Conservation (phyloP, 805 yeast genomes). For the Blastobotrys muscicola region DNA sequence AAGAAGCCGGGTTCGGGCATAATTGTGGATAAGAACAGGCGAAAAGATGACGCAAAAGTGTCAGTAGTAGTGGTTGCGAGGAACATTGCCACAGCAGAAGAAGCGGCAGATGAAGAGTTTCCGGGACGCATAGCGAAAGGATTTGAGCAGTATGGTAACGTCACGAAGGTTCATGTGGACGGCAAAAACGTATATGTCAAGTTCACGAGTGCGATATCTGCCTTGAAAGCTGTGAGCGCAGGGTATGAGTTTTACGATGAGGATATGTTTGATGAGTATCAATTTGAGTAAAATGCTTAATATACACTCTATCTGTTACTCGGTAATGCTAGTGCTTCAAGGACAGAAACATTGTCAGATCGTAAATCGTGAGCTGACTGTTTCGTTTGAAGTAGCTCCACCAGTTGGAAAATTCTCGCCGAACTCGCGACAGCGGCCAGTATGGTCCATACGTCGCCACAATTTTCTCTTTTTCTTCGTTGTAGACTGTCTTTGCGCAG, state of each 20-base stretch:
- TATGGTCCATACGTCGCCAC: constrained; percentile 10
- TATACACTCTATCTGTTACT: background rate
- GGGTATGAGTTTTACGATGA: background rate
- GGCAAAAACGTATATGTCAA: background rate
- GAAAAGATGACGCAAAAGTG: background rate
- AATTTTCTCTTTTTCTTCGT: constrained; percentile 46
- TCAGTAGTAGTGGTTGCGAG: constrained; percentile 1
- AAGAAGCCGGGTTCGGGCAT: constrained; percentile 10
- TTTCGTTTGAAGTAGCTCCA: constrained; percentile 26
- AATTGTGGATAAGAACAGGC: constrained; percentile 7
- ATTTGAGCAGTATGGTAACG: constrained; percentile 4
- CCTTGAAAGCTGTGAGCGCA: background rate
- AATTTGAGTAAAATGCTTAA: background rate
- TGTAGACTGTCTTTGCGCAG: constrained; percentile 72
- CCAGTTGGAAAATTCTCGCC: constrained; percentile 26
- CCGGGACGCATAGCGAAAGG: constrained; percentile 2
- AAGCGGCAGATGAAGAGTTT: constrained; percentile 1
- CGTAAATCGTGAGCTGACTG: constrained; percentile 28
- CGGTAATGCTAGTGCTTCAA: background rate
- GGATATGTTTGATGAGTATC: background rate
- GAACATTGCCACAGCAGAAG: background rate
- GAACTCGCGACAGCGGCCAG: constrained; percentile 12
- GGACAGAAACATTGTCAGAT: constrained; percentile 15
- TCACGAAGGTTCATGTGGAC: background rate
- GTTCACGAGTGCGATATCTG: constrained; percentile 1